Base-by-base conservation (phyloP, 805 yeast species). In the Scheffersomyces ergatensis region DNA sequence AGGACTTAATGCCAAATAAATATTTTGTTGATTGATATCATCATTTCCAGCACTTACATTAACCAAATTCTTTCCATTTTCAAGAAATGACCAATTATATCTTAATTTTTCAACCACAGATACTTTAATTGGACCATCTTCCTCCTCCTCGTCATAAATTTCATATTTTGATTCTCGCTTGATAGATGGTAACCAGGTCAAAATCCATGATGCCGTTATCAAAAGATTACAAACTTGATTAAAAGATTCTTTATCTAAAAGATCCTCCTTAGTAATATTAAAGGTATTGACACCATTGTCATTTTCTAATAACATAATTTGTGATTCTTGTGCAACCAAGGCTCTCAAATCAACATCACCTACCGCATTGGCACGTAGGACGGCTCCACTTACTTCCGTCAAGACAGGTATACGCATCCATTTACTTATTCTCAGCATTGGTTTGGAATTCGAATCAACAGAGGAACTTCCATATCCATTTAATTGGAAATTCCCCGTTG, bases 131-230 rank as follows among this genome's bases (percentile, higher is more conserved):
- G 33, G 23, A 24, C 46, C 43, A 6, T 49, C 43, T 29, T 51
- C 49, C 20, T 37, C 51, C 32, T 47, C 38, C 32, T 48, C 59
- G 23, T 51, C 48, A 25, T 54, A 41, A 18, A 50, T 46, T 19
- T 51, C 48, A 39, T 55, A 60, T 34, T 61, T 65, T 1, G 70
- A 59, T 7, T 67, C 69, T 38, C 76, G 74, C 39, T 76, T 67
- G 53, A 82, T 60, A 4, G 54, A 54, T 0, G 86, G 83, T 33
- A 86, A 66, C 85, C 89, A 82, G 14, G 65, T 51, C 31, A 78
- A 57, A 2, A 82, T 63, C 81, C 89, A 78, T 14, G 70, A 62
- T 1, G 83, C 48, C 3, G 85, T 76, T 12, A 76, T 67, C 15
- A 80, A 63, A 33, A 86, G 63, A 39, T 78, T 63, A 11, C 82